A percentile compares a stretch with the other conserved stretches of the same genome.
These are phyloP conservation scores for Dichotomocladium elegans DNA, from an alignment of 371 early-diverging fungal species.

Conservation along the genomic window DNA sequence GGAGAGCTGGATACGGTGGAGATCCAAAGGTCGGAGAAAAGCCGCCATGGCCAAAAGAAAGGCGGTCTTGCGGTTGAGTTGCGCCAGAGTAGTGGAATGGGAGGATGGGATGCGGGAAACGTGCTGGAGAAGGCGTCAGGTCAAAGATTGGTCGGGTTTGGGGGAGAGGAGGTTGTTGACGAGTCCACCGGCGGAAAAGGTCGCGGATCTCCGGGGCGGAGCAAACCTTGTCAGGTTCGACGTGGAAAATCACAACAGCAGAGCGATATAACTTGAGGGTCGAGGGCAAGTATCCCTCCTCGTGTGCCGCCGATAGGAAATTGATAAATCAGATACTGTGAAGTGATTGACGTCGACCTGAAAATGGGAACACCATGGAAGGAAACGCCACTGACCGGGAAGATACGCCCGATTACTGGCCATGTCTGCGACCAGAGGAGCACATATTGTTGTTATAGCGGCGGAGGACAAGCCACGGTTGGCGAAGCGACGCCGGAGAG, in stretches of 20 bases:
- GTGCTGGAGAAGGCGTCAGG: neutral
- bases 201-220: neutral
- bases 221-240: neutral
- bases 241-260: neutral
- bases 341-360: neutral
- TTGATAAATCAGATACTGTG: neutral
- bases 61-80: neutral
- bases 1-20: neutral
- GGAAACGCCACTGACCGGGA: neutral
- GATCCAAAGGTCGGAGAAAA: conserved; percentile 5
- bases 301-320: neutral
- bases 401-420: neutral
- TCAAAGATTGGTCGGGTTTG: neutral
- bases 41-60: neutral
- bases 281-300: neutral
- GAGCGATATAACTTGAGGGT: neutral
- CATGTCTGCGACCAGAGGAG: neutral
- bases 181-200: neutral
- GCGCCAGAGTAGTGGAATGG: neutral
- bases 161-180: neutral
- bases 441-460: neutral
- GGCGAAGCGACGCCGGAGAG: neutral
- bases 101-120: neutral
- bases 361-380: neutral
- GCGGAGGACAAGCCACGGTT: neutral